These are phyloP conservation scores for Penicillium palitans DNA, from an alignment of 2,329 filamentous ascomycete genomes.

Conservation along the genomic window DNA sequence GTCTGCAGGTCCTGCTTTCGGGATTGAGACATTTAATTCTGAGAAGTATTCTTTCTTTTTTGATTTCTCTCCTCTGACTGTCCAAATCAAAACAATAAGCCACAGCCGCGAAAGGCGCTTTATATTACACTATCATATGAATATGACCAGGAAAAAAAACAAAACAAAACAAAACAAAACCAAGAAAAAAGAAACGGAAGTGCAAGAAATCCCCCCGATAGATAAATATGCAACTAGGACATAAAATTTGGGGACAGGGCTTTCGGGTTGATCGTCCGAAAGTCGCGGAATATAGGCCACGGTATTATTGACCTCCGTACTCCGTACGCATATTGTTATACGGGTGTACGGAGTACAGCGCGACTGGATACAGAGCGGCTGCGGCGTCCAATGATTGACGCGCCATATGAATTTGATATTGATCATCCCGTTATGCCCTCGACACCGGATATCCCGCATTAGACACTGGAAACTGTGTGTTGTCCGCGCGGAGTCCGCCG, in stretches of 20 bases:
- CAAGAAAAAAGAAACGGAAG: no score
- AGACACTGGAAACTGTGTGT: constrained; percentile 8
- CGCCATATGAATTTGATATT: constrained; percentile 26
- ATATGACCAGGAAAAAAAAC: no score
- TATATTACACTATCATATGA: neutral
- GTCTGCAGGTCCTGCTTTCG: constrained; percentile 5
- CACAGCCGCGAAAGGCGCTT: constrained; percentile 23
- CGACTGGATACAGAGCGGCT: constrained; percentile 23
- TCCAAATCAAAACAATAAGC: constrained; percentile 2
- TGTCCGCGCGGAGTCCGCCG: constrained; percentile 11
- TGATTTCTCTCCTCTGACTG: neutral
- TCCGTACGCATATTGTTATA: neutral
- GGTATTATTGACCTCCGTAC: neutral
- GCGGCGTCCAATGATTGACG: constrained; percentile 27
- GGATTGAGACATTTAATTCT: constrained; percentile 3
- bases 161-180: neutral
- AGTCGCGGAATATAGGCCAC: constrained; percentile 10
- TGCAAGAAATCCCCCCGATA: no score
- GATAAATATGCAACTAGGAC: constrained; percentile 1
- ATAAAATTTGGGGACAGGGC: constrained; percentile 24
- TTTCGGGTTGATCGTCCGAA: constrained; percentile 22
- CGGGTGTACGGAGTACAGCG: constrained; percentile 4
- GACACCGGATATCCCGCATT: constrained; percentile 21
- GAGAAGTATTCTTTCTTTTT: neutral
- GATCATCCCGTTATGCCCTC: constrained; percentile 19